Evolutionary conservation across 1,284 basidiomycete genomes (phyloP).

Genomic region (Ustilago shanxiensis): DNA sequence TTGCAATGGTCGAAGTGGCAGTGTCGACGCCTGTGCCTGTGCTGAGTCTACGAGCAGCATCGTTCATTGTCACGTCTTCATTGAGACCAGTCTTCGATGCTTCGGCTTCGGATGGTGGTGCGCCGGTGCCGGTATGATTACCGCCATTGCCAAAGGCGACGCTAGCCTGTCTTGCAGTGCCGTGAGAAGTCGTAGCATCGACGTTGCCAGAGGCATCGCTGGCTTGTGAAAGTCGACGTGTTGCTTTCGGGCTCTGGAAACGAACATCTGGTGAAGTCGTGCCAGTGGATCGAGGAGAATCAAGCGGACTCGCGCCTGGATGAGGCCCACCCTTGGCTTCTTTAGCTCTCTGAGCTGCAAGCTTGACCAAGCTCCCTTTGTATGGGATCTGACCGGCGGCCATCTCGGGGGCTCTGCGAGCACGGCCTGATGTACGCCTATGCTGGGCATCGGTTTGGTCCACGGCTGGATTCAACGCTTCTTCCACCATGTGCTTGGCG

Average conservation of each 20-base stretch:
- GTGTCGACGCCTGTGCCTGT: not conserved
- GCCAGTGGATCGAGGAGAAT: slow-evolving; percentile 32
- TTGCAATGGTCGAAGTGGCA: not conserved
- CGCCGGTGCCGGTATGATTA: not conserved
- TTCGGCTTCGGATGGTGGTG: not conserved
- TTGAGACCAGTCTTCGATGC: not conserved
- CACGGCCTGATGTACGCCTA: slow-evolving; percentile 43
- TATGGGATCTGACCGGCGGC: slow-evolving; percentile 52
- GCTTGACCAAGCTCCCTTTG: slow-evolving; percentile 52
- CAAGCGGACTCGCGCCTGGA: not conserved
- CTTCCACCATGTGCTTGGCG: not conserved
- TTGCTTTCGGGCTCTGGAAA: slow-evolving; percentile 28
- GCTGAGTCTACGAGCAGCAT: slow-evolving; percentile 5
- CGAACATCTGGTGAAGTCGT: slow-evolving; percentile 40
- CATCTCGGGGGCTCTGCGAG: slow-evolving; percentile 51
- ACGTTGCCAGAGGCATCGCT: not conserved
- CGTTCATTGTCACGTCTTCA: slow-evolving; percentile 13
- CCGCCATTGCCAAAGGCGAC: slow-evolving; percentile 6
- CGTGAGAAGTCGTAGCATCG: not conserved
- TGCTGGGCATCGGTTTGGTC: slow-evolving; percentile 28
- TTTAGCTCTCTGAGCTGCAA: slow-evolving; percentile 50
- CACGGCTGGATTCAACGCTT: not conserved
- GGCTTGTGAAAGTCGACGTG: not conserved
- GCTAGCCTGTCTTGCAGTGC: not conserved
- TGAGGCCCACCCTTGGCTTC: slow-evolving; percentile 23